These are phyloP conservation scores for Striga hermonthica DNA, from an alignment of 305 asterid species.

Conservation along the genomic window DNA sequence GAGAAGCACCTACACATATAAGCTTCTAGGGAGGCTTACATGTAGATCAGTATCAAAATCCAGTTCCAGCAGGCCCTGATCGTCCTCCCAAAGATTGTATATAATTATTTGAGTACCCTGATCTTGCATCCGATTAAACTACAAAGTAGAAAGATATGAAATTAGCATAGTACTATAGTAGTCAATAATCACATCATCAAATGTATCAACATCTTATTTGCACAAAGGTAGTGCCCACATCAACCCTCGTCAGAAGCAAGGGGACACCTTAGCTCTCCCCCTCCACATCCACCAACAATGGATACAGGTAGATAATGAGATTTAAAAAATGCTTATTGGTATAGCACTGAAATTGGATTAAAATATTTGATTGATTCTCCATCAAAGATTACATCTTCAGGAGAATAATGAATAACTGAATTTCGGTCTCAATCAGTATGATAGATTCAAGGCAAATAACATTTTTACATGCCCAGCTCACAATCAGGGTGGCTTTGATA, in stretches of 20 bases:
- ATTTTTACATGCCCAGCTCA: background rate
- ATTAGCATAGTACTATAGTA: slow-evolving; percentile 25
- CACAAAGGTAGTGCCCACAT: slow-evolving; percentile 8
- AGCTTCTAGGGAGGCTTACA: slow-evolving; percentile 42
- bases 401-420: background rate
- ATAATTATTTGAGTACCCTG: slow-evolving; percentile 83
- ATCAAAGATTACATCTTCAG: background rate
- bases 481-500: background rate
- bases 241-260: slow-evolving; percentile 1
- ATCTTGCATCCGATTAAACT: slow-evolving; percentile 76
- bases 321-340: background rate
- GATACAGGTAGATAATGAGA: background rate
- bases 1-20: slow-evolving; percentile 19
- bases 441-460: background rate
- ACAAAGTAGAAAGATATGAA: slow-evolving; percentile 27
- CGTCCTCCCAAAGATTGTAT: slow-evolving; percentile 98
- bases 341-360: slow-evolving; percentile 2
- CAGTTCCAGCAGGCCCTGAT: slow-evolving; percentile 78
- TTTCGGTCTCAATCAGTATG: background rate
- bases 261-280: slow-evolving; percentile 9
- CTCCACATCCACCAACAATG: slow-evolving; percentile 12
- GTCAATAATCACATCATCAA: slow-evolving; percentile 1
- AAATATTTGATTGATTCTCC: background rate
- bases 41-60: slow-evolving; percentile 82
- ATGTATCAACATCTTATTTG: slow-evolving; percentile 6